Base-by-base conservation (phyloP, 305 asterid species). In the Fraxinus velutina region DNA sequence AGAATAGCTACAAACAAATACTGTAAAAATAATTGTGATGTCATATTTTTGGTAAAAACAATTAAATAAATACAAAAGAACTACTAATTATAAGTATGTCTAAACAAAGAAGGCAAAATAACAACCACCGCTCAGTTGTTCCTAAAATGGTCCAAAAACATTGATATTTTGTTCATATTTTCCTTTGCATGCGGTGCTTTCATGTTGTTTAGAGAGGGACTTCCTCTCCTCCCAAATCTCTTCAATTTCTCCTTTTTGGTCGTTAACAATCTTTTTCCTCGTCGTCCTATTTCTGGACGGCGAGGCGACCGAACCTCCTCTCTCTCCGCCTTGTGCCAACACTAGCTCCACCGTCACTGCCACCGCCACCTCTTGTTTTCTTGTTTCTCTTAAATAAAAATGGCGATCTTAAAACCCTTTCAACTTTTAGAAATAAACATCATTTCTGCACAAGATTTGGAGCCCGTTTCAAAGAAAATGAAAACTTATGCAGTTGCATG, bases 381-480 rank as follows among this genome's bases (percentile, higher is more conserved):
- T 30, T 32, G 42, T 30, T n/a, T 70, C 5, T 30, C 44, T 70
- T 70, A 6, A 32, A 10, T 13, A 66, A 82, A 85, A 50, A 91
- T 91, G 97, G 88, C 90, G 4, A 27, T 44, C 66, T 72, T 81
- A 79, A 93, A 90, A 52, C 90, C 97, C 0, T 94, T 91, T 84
- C 98, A 94, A 80, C 94, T 94, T 15, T 85, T 94, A 86, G 98
- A 94, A 80, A 93, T 94, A 19, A 94, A 94, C 81, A 80, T 94
- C 9, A 94, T 93, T 5, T 93, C 97, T 8, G 98, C 95, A 0
- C 98, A 94, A 83, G 98, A 94, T 86, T 80, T 94, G 92, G 94
- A 93, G 86, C 93, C 90, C 3, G 85, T 89, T 2, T 44, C 88
- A 2, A 92, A 71, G 91, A 91, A 90, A 50, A 92, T 94, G 98